phyloP scores from a whole-genome alignment of 306 rosid genomes.

The Canavalia gladiata region DNA sequence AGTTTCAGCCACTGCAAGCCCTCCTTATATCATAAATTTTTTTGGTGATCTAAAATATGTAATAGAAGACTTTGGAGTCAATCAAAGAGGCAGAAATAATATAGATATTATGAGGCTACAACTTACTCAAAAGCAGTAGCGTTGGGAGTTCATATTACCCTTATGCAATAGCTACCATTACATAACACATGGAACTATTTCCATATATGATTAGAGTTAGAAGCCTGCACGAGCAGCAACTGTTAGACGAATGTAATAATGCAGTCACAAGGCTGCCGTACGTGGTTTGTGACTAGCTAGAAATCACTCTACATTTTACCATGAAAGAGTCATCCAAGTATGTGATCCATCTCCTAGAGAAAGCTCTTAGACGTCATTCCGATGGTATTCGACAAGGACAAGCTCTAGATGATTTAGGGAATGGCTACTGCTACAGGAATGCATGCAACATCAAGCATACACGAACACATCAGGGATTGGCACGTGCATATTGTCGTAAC shows the following conservation, averaged over 20 bases:
- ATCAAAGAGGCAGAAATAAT: conserved; percentile 55
- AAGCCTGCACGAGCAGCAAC: too few relatives aligned
- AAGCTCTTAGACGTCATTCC: conserved; percentile 93
- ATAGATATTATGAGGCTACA: conserved; percentile 64
- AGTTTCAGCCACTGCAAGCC: conserved; percentile 88
- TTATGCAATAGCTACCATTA: conserved; percentile 62
- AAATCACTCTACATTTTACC: conserved; percentile 74
- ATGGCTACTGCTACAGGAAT: conserved; percentile 86
- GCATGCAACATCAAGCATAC: conserved; percentile 94
- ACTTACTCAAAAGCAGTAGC: conserved; percentile 77
- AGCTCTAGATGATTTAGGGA: conserved; percentile 87
- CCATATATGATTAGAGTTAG: too few relatives aligned
- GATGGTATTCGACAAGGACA: conserved; percentile 97
- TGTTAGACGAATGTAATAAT: too few relatives aligned
- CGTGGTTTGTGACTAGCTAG: conserved; percentile 83
- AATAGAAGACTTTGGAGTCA: conserved; percentile 67
- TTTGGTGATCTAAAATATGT: conserved; percentile 89
- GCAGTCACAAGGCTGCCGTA: conserved; percentile 85
- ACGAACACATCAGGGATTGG: conserved; percentile 93
- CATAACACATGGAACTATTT: too few relatives aligned
- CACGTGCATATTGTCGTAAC: conserved; percentile 85
- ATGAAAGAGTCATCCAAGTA: conserved; percentile 75
- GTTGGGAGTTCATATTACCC: conserved; percentile 71
- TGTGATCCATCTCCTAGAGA: conserved; percentile 82
- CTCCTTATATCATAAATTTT: conserved; percentile 74